Evolutionary conservation across 441 rosid genomes (phyloP).

Genomic region (Isatis lusitanica): DNA sequence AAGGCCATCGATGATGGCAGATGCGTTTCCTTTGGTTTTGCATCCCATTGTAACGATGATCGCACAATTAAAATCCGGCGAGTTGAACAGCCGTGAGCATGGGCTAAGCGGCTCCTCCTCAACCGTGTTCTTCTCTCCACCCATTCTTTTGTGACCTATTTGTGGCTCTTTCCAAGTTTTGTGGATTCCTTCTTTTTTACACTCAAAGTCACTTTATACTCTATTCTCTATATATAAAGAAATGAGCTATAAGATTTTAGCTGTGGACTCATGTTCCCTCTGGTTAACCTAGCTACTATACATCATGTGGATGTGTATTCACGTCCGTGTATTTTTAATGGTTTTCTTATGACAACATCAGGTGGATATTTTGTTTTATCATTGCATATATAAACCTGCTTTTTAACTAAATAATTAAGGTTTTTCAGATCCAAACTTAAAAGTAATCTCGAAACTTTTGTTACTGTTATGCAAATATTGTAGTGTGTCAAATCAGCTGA

Average conservation of each 20-base stretch:
- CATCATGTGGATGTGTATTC: conserved; percentile 12
- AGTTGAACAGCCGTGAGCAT: conserved; percentile 59
- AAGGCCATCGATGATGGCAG: conserved; percentile 46
- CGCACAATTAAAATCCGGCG: conserved; percentile 56
- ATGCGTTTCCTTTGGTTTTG: conserved; percentile 43
- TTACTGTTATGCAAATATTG: background rate
- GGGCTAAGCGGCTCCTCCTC: conserved; percentile 61
- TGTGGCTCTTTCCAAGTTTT: conserved; percentile 21
- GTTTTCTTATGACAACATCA: background rate
- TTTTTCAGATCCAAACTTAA: background rate
- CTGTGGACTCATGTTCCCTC: conserved; percentile 7
- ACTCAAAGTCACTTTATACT: background rate
- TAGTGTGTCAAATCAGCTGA: background rate
- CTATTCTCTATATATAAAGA: conserved; percentile 5
- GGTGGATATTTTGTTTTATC: background rate
- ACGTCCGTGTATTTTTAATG: conserved; percentile 3
- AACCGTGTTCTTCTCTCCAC: background rate
- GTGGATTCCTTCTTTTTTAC: background rate
- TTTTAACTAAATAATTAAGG: background rate
- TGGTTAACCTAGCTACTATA: conserved; percentile 9
- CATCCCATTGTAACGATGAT: conserved; percentile 58
- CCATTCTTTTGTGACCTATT: conserved; percentile 20
- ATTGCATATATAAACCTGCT: background rate
- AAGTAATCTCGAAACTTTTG: background rate
- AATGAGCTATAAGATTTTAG: background rate